A percentile compares a stretch with the other conserved stretches of the same genome.
These are phyloP conservation scores for Fusarium longipes DNA, from an alignment of 2,329 filamentous ascomycete species.

Conservation along the genomic window DNA sequence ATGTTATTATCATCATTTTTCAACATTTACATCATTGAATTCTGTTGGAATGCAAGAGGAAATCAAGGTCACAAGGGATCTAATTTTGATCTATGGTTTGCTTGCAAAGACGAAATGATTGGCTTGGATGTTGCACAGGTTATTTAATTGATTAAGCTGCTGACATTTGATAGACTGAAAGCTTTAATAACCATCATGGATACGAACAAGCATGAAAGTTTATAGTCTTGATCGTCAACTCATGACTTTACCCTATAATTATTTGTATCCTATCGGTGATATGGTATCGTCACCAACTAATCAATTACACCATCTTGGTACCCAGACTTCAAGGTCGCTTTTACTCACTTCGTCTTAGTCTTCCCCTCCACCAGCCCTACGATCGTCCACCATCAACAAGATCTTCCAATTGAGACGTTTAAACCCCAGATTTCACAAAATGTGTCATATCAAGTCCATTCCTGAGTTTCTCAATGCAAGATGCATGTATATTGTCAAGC, in stretches of 20 bases:
- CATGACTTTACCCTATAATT: background rate
- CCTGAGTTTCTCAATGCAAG: background rate
- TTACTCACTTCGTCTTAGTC: background rate
- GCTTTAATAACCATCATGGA: background rate
- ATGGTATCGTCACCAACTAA: background rate
- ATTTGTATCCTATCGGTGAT: background rate
- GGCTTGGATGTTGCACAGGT: background rate
- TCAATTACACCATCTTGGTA: no score
- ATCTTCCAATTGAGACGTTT: background rate
- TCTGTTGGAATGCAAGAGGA: slow-evolving; percentile 11
- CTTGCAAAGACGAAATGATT: background rate
- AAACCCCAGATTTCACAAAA: background rate
- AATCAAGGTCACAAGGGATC: no score
- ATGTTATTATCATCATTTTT: background rate
- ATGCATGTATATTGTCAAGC: background rate
- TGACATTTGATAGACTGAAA: background rate
- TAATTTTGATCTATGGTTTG: no score
- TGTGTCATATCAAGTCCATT: background rate
- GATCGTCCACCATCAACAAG: slow-evolving; percentile 9
- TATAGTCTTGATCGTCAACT: no score
- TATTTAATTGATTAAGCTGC: background rate
- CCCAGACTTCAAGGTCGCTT: background rate
- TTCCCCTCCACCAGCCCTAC: background rate
- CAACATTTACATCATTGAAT: slow-evolving; percentile 3
- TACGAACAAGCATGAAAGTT: background rate